A percentile compares a stretch with the other conserved stretches of the same genome.
These are phyloP conservation scores for Calycina herbarum DNA, from an alignment of 2,329 filamentous ascomycete genomes.

Conservation along the genomic window DNA sequence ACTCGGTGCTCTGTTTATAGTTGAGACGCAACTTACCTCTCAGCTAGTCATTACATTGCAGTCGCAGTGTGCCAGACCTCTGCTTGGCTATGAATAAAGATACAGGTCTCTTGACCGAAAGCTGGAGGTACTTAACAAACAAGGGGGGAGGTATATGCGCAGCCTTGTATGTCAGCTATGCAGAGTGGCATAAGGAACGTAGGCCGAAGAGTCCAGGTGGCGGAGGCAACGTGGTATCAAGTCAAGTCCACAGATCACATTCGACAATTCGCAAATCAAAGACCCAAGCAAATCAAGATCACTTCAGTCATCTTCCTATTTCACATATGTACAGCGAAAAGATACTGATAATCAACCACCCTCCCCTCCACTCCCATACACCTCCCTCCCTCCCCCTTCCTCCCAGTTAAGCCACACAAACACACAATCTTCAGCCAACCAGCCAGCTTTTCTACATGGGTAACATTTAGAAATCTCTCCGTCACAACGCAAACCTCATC, in stretches of 20 bases:
- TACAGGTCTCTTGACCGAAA: too few species aligned
- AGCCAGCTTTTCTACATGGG: conserved; percentile 11
- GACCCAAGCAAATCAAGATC: neutral
- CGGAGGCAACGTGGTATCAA: too few species aligned
- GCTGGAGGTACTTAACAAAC: too few species aligned
- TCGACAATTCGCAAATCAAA: neutral
- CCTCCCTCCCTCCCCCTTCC: neutral
- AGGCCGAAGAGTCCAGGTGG: too few species aligned
- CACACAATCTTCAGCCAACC: neutral
- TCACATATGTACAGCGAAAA: conserved; percentile 19
- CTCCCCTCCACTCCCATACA: neutral
- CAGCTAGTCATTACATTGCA: too few species aligned
- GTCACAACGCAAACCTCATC: conserved; percentile 3
- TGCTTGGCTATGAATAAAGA: too few species aligned
- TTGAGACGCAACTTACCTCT: too few species aligned
- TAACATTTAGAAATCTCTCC: conserved; percentile 12
- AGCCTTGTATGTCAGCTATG: too few species aligned
- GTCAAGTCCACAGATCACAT: neutral
- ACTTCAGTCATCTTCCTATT: conserved; percentile 13
- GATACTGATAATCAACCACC: conserved; percentile 11
- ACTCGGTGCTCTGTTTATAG: too few species aligned
- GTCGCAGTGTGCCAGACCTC: too few species aligned
- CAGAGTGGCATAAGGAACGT: too few species aligned
- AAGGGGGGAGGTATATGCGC: too few species aligned
- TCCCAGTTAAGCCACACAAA: neutral